Percentiles rank a stretch among this genome's conserved stretches.
phyloP scores from a whole-genome alignment of 2,329 filamentous ascomycete species.

The Sphaerostilbella broomeana region DNA sequence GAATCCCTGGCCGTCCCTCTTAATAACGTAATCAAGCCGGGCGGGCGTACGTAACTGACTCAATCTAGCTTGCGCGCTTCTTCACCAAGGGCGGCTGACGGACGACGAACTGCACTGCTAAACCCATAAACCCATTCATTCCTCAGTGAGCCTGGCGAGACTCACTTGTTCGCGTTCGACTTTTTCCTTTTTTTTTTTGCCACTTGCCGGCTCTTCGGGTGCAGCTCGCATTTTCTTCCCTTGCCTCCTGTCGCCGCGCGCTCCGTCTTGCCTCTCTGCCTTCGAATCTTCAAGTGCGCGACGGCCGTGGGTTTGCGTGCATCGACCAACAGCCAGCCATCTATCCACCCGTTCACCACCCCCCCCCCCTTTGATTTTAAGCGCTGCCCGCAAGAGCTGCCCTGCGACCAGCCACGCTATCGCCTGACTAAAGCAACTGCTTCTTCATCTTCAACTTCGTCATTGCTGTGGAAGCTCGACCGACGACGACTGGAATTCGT shows the following conservation, averaged over 20 bases:
- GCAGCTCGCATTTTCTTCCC: too few relatives aligned
- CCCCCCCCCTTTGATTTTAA: constrained; percentile 9
- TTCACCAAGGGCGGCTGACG: constrained; percentile 4
- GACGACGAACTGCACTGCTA: too few relatives aligned
- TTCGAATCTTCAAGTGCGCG: too few relatives aligned
- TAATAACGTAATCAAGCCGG: constrained; percentile 11
- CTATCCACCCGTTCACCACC: too few relatives aligned
- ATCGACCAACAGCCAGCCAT: neutral
- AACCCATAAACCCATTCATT: constrained; percentile 2
- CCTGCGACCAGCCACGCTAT: constrained; percentile 11
- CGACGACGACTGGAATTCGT: too few relatives aligned
- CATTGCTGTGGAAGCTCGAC: too few relatives aligned
- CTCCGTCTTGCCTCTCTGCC: too few relatives aligned
- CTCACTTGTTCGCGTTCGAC: neutral
- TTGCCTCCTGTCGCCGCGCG: too few relatives aligned
- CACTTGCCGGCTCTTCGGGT: too few relatives aligned
- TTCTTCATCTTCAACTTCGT: too few relatives aligned
- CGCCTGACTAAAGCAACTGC: constrained; percentile 2
- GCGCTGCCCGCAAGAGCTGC: constrained; percentile 4
- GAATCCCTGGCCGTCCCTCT: neutral
- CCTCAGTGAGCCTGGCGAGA: constrained; percentile 1
- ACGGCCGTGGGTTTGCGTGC: too few relatives aligned
- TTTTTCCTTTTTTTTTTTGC: neutral
- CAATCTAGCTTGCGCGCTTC: constrained; percentile 5
- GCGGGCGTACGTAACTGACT: constrained; percentile 9